A percentile compares a stretch with the other conserved stretches of the same genome.
These are phyloP conservation scores for Barnettozyma botsteinii DNA, from an alignment of 805 yeast genomes.

Conservation along the genomic window DNA sequence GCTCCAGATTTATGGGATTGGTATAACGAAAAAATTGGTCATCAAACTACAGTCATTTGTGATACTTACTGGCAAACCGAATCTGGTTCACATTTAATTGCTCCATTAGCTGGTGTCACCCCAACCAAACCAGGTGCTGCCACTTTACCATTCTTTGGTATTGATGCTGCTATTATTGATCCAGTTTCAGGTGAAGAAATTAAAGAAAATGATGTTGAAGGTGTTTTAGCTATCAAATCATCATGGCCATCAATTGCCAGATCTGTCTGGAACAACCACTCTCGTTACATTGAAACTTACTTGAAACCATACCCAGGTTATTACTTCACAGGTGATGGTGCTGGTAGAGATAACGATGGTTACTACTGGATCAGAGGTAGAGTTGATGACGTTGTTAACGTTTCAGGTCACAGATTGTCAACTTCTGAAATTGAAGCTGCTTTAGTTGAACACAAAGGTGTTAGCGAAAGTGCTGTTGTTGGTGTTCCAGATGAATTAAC, in stretches of 20 bases:
- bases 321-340: slow-evolving; percentile 98
- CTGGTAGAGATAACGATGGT: slow-evolving; percentile 94
- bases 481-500: slow-evolving; percentile 93
- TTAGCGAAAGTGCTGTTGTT: slow-evolving; percentile 94
- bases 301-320: slow-evolving; percentile 87
- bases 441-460: slow-evolving; percentile 67
- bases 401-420: slow-evolving; percentile 95
- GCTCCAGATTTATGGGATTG: slow-evolving; percentile 98
- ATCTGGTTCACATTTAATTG: slow-evolving; percentile 91
- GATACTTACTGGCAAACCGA: slow-evolving; percentile 99
- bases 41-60: slow-evolving; percentile 79
- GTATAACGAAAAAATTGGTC: slow-evolving; percentile 92
- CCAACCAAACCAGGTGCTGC: slow-evolving; percentile 98
- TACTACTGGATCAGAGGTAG: slow-evolving; percentile 98
- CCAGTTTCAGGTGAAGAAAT: slow-evolving; percentile 87
- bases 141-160: slow-evolving; percentile 93
- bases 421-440: slow-evolving; percentile 98
- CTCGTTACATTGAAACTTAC: slow-evolving; percentile 85
- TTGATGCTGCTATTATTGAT: slow-evolving; percentile 85
- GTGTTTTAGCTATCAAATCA: slow-evolving; percentile 83
- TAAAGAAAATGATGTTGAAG: slow-evolving; percentile 86
- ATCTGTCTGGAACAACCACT: slow-evolving; percentile 86
- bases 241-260: slow-evolving; percentile 99
- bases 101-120: slow-evolving; percentile 91
- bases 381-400: slow-evolving; percentile 97